These are phyloP conservation scores for Colletotrichum sp. DNA, from an alignment of 2,329 filamentous ascomycete species.

Conservation along the genomic window DNA sequence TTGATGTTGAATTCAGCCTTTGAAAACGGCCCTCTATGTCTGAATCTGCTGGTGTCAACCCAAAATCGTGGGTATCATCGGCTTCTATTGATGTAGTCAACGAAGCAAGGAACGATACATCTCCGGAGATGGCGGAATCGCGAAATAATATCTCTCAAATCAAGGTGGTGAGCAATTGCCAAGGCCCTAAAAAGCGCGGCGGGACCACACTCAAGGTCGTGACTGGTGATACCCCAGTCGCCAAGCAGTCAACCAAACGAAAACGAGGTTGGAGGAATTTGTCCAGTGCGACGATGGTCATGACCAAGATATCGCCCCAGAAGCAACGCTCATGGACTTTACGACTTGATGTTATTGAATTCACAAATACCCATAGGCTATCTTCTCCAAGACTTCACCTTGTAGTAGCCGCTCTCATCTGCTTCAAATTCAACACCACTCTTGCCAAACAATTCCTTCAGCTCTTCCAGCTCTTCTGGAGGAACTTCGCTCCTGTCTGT, in stretches of 20 bases:
- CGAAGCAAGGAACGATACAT: neutral
- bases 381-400: neutral
- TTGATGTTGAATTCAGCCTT: neutral
- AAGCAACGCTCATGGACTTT: no score
- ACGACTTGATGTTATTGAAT: no score
- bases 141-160: neutral
- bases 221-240: neutral
- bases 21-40: fast-evolving
- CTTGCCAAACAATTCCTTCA: neutral
- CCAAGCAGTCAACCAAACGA: neutral
- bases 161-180: neutral
- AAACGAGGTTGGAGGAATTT: neutral
- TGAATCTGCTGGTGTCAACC: fast-evolving
- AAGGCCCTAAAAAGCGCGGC: neutral
- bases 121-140: neutral
- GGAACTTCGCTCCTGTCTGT: neutral
- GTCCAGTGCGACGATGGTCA: neutral
- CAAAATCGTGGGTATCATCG: neutral
- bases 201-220: neutral
- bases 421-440: neutral
- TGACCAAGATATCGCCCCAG: neutral
- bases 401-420: neutral
- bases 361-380: no score
- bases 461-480: neutral
- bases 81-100: neutral